These are phyloP conservation scores for Trichomonascaceae sp. DNA, from an alignment of 1,139 yeast species.

Conservation along the genomic window DNA sequence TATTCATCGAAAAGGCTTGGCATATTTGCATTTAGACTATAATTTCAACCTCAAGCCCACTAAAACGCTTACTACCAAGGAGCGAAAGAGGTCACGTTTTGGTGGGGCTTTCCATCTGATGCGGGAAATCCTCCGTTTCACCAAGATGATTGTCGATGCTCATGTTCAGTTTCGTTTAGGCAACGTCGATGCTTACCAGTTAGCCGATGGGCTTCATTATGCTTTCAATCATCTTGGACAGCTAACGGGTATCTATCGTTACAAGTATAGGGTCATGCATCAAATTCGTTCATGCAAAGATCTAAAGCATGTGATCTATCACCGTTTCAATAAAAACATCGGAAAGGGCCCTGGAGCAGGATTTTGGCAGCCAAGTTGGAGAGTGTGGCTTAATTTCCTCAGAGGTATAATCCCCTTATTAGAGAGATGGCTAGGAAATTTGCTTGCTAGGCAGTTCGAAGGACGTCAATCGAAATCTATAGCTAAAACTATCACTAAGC, in stretches of 20 bases:
- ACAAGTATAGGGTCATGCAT: constrained; percentile 97
- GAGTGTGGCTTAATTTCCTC: constrained; percentile 89
- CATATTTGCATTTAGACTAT: constrained; percentile 89
- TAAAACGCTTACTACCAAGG: constrained; percentile 92
- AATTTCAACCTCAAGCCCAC: constrained; percentile 96
- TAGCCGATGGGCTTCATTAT: constrained; percentile 92
- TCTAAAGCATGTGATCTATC: constrained; percentile 82
- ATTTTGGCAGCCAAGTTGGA: constrained; percentile 99
- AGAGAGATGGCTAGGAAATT: constrained; percentile 92
- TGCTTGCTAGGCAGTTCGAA: constrained; percentile 89
- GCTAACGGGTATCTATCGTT: constrained; percentile 91
- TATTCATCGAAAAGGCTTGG: constrained; percentile 86
- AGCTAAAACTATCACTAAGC: constrained; percentile 91
- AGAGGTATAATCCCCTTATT: constrained; percentile 90
- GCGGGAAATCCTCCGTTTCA: constrained; percentile 76
- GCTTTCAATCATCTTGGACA: constrained; percentile 91
- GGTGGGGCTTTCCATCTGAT: constrained; percentile 95
- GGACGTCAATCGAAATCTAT: constrained; percentile 91
- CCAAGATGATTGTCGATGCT: constrained; percentile 83
- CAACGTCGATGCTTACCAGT: constrained; percentile 83
- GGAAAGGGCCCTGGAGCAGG: constrained; percentile 99
- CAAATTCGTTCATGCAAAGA: constrained; percentile 96
- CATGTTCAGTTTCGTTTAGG: constrained; percentile 90
- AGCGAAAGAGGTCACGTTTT: constrained; percentile 89
- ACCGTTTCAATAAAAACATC: constrained; percentile 68